Conservation (phyloP, 192 early-diverging fungal genomes). For the Backusella tarrabulga region DNA sequence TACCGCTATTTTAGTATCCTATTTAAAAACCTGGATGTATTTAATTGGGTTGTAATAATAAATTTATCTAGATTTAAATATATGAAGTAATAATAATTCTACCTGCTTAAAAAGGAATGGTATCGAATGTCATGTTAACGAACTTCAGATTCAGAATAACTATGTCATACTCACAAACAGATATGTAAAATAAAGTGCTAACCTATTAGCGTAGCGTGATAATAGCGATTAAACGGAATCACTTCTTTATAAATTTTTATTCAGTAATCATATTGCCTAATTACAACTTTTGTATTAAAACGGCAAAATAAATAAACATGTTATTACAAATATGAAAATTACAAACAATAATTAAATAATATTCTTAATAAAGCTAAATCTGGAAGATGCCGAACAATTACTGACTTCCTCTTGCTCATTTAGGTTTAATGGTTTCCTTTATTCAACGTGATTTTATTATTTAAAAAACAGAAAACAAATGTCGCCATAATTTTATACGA, state of each 20-base stretch:
- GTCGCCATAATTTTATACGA: neutral
- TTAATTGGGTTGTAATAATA: neutral
- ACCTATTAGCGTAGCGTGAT: neutral
- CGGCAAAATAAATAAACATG: no score
- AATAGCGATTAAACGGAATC: neutral
- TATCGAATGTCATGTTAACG: neutral
- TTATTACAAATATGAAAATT: neutral
- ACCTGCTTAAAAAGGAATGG: neutral
- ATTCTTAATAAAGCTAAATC: neutral
- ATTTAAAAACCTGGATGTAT: neutral
- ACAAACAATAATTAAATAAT: neutral
- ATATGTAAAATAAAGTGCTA: neutral
- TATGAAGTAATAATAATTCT: neutral
- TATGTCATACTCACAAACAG: neutral
- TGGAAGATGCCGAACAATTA: neutral
- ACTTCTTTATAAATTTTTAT: neutral
- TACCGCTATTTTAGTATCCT: neutral
- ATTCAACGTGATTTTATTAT: neutral
- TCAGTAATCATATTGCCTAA: neutral
- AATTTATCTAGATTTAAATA: neutral
- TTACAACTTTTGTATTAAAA: neutral
- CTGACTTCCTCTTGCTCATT: neutral
- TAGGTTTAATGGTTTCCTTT: neutral
- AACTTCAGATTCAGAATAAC: neutral
- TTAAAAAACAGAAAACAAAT: neutral